Evolutionary conservation across 1,284 basidiomycete genomes (phyloP).

Genomic region (Spongispora temasekensis): DNA sequence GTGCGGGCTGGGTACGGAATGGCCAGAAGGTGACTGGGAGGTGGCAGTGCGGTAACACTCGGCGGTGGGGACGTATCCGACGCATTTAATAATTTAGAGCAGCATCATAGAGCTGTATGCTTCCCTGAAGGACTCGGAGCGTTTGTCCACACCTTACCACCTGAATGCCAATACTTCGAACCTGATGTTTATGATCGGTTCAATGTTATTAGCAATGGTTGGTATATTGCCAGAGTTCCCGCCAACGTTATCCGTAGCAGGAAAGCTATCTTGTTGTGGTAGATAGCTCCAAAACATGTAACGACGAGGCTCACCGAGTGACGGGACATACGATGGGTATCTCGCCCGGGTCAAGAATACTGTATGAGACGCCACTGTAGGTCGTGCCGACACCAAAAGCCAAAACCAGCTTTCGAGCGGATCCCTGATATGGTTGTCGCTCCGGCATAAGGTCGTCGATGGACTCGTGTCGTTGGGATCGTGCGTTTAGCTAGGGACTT

Average conservation of each 20-base stretch:
- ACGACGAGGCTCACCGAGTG: slow-evolving; percentile 37
- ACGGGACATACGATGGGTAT: slow-evolving; percentile 46
- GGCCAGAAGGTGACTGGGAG: no score
- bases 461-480: slow-evolving; percentile 23
- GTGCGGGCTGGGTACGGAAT: no score
- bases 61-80: no score
- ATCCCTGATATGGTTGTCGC: slow-evolving; percentile 36
- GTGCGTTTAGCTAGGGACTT: neutral
- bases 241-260: slow-evolving; percentile 52
- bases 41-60: no score
- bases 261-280: slow-evolving; percentile 40
- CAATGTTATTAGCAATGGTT: no score
- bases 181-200: no score
- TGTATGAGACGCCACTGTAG: slow-evolving; percentile 50
- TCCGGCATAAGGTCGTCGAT: slow-evolving; percentile 30
- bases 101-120: no score
- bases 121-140: no score
- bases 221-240: slow-evolving; percentile 59
- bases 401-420: slow-evolving; percentile 44
- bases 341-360: slow-evolving; percentile 46
- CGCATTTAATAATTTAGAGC: no score
- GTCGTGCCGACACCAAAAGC: slow-evolving; percentile 56
- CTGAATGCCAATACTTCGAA: no score
- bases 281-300: slow-evolving; percentile 26
- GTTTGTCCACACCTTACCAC: no score